Evolutionary conservation across 129 eudicot genomes (phyloP), one percentile per base, ranked within the genome.

Genomic region (Daucus carota): DNA sequence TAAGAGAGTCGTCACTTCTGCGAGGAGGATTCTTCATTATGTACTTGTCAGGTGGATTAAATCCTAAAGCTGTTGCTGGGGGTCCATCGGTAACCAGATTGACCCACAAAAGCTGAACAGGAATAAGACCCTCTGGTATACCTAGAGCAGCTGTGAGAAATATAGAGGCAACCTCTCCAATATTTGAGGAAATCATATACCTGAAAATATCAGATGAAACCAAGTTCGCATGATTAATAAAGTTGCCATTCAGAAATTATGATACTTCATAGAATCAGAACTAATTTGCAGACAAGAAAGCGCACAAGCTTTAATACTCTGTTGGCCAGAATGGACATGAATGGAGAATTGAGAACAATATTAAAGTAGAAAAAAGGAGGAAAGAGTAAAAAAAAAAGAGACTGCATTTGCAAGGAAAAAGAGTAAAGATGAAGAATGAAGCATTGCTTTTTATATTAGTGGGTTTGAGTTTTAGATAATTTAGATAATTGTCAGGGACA

Each of bases 71-170:
- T 40, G 97, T 92, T 10, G 97, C 97, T 0, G 97, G 97, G 22
- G 97, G 97, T 24, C 97, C 97, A 83, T 92, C 97, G 6, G 96
- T 92, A 40, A 92, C 97, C 29, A 92, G 82, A 82, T 92, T 92
- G 78, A 92, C 97, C 97, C 97, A 92, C 48, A 92, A 86, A 79
- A 92, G 96, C 84, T 92, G 97, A 66, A 92, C 97, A 5, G 97
- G 97, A 77, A 92, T 89, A 81, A 92, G 34, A 54, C 97, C 93
- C 76, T 92, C 97, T 18, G 97, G 97, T 80, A 92, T 87, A 31
- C 97, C 97, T 9, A 92, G 81, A 28, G 97, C 96, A 78, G 97
- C 96, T 16, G 97, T 89, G 76, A 92, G 52, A 75, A 92, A 92
- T 79, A 92, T 92, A 22, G 87, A 89, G 47, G 88, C 91, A 26